Base-by-base conservation (phyloP, 2,329 filamentous ascomycete genomes). In the Colletotrichum sp. region DNA sequence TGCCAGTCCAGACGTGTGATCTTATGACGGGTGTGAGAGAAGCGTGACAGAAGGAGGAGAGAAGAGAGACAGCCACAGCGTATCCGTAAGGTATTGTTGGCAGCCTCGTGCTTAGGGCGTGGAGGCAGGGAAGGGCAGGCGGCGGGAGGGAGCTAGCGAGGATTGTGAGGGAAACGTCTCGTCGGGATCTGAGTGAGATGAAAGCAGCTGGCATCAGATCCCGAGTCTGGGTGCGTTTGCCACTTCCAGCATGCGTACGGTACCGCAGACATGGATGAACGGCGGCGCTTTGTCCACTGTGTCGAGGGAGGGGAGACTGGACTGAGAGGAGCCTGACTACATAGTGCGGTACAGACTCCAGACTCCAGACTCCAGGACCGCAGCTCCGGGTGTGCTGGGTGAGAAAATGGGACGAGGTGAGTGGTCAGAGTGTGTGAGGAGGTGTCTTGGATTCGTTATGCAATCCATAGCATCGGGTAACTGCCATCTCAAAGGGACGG, bases 381-480 rank as follows among this genome's bases (percentile, higher is more conserved):
- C 49, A 73, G 74, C 64, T 76, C 73, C 74, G 74, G 74, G 74
- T 73, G 74, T 73, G 70, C 64, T 72, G 64, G 65, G 70, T 60
- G 59, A 73, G 74, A 76, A 73, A 71, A 69, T 71, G 70, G 52
- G 74, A 73, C 69, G 74, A 69, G 44, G 70, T 65, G 74, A 76
- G 74, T 76, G 73, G 70, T 55, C 64, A 60, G 32, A 65, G 74
- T 24, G 64, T 34, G 18, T 34, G 44, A 65, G 65, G 30, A 44
- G 36, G 64, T 64, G 74, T 65, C 44, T 65, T 30, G 68, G 73
- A 30, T 59, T 57, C 28, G 44, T 73, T 52, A 76, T 74, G 74
- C 74, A 76, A 60, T 69, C 74, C 74, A 65, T 36, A 65, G 71
- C 70, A 73, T 65, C 59, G 74, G 70, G 74, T 73, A 73, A 65